A percentile compares a stretch with the other conserved stretches of the same genome.
phyloP scores from a whole-genome alignment of 805 yeast species.

The Sugiyamaella chiloensis region DNA sequence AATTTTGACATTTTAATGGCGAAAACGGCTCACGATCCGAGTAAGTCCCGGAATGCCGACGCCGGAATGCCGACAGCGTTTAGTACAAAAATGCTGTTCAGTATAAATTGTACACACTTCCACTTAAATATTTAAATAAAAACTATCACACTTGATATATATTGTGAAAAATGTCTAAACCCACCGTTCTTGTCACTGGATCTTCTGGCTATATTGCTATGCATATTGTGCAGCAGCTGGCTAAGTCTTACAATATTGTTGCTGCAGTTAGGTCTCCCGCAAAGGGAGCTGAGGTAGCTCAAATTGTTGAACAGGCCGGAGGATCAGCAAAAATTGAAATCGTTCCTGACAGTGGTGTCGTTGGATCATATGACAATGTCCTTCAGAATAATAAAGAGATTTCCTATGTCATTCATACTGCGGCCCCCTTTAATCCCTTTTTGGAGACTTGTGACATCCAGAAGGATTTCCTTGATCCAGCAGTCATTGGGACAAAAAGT shows the following conservation, averaged over 20 bases:
- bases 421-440: conserved; percentile 37
- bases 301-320: background rate
- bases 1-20: no score
- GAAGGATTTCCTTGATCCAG: conserved; percentile 43
- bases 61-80: no score
- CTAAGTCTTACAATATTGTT: conserved; percentile 41
- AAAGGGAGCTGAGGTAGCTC: conserved; percentile 11
- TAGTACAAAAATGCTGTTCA: no score
- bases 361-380: conserved; percentile 42
- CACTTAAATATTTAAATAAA: no score
- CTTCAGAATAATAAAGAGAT: conserved; percentile 34
- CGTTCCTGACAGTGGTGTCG: conserved; percentile 38
- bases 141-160: no score
- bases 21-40: no score
- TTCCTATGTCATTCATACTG: conserved; percentile 31
- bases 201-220: conserved; percentile 48
- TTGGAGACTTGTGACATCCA: no score
- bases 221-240: conserved; percentile 38
- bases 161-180: no score
- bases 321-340: conserved; percentile 23
- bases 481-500: conserved; percentile 43
- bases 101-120: no score
- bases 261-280: conserved; percentile 56
- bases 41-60: no score
- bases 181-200: no score